Evolutionary conservation across 192 early-diverging fungal genomes (phyloP), one percentile per base, ranked within the genome.

Genomic region (Entomortierella parvispora): DNA sequence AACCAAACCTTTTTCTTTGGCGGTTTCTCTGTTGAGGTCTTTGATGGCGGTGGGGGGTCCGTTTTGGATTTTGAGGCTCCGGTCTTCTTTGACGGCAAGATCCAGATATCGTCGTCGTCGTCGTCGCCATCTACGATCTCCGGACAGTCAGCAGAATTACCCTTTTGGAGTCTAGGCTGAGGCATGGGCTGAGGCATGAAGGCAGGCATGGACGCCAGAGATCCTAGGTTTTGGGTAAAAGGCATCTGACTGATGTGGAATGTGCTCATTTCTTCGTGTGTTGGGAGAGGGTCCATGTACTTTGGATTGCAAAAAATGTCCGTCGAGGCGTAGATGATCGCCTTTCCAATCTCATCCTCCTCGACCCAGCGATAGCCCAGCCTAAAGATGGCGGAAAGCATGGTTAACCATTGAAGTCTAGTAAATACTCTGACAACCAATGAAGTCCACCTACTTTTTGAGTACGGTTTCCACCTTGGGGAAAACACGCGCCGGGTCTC

Each of bases 251-350:
- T 57, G 29, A 31, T 48, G 9, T 47, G 58, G 17, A 68, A n/a
- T 3, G 58, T 46, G 1, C 52, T 45, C 42, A 68, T 59, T n/a
- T 22, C 46, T 3, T 53, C 74, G 28, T 62, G 3, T 0, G 52
- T 32, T 28, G 59, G 74, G 31, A 77, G 32, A 0, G 43, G 37
- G 0, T 63, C 66, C 26, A 58, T 20, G 31, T 68, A 77, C 49
- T 77, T 68, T 45, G 74, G 74, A 18, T 77, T 77, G 20, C 74
- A 77, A 53, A 50, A 77, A n/a, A 57, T 63, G 2, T 77, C 66
- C 4, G 74, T 68, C 17, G 74, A 68, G 2, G 65, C 60, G 37
- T 53, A 68, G 10, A 68, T 23, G 14, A 77, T 57, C 0, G 65
- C 74, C 49, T 56, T 64, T n/a, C 74, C 74, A 5, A 77, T 53